Conservation (phyloP, 164 flowering plant genomes). For the Malania oleifera region DNA sequence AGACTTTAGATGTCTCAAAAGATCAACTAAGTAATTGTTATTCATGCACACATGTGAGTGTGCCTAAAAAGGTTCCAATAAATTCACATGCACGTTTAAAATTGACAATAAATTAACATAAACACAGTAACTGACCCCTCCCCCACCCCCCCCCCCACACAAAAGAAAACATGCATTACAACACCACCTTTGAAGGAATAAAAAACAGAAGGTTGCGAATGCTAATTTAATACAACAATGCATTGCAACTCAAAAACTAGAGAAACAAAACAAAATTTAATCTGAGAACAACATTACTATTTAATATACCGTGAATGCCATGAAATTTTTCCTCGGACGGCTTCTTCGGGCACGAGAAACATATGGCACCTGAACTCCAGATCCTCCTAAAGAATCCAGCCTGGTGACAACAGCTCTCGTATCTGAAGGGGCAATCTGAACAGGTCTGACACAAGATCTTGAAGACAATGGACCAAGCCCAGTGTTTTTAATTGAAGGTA, state of each 20-base stretch:
- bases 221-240: not conserved
- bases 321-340: constrained; percentile 77
- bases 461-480: constrained; percentile 25
- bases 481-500: constrained; percentile 26
- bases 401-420: constrained; percentile 42
- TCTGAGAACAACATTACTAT: not conserved
- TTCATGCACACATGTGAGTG: no score
- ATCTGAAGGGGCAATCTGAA: constrained; percentile 25
- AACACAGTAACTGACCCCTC: no score
- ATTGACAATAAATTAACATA: no score
- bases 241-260: not conserved
- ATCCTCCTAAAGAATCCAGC: constrained; percentile 77
- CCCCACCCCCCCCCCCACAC: no score
- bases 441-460: constrained; percentile 27
- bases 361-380: constrained; percentile 77
- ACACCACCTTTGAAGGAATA: not conserved
- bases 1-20: no score
- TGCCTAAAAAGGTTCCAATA: no score
- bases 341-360: constrained; percentile 77
- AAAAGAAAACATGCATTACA: no score
- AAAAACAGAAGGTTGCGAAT: no score
- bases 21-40: no score
- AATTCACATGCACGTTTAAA: no score
- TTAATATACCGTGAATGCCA: constrained; percentile 67
- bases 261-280: not conserved